Base-by-base conservation (phyloP, 2,329 filamentous ascomycete genomes). In the Fusarium mexicanum region DNA sequence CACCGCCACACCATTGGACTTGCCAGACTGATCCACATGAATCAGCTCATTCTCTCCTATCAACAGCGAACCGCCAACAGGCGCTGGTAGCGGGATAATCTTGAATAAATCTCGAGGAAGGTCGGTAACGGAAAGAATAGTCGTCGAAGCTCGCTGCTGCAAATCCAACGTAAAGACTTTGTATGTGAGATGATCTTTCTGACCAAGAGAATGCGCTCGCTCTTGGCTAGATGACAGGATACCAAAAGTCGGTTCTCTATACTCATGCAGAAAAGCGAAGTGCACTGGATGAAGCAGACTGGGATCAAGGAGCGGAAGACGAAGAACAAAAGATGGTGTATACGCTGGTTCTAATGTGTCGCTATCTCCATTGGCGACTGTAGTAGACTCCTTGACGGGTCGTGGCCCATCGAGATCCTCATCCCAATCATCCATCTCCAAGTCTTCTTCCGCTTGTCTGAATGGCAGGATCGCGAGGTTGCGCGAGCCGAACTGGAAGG, bases 181-280 rank as follows among this genome's bases (percentile, higher is more conserved):
- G 84, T 98, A 99, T 24, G 91, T 92, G 54, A 98, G 86, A 76
- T 94, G 90, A 80, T 99, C 96, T 79, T 92, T 96, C 73, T 94
- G 90, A 78, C 95, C 93, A 61, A 98, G 86, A 7, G 94, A 92
- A 63, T 88, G 87, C n/a, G 95, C 95, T 20, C 92, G 90, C 41
- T 91, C 87, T 72, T 90, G 86, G 60, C 91, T 91, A 4, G 95
- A 94, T 53, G 94, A 96, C 47, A 99, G 87, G 69, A 99, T 95
- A 64, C 96, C 96, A 84, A 99, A 98, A 0, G 96, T 99, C 18
- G 96, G 96, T 83, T 98, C 96, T 82, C 96, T 92, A 83, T 99
- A 99, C 85, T 98, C 96, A 87, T 98, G 91, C 74, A 99, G 86
- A 82, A 99, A 99, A 63, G 94, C 92, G 79, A 99, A 90, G 80